Evolutionary conservation across 2,329 filamentous ascomycete species (phyloP), one percentile per base, ranked within the genome.

Genomic region (Ascochyta fabae): DNA sequence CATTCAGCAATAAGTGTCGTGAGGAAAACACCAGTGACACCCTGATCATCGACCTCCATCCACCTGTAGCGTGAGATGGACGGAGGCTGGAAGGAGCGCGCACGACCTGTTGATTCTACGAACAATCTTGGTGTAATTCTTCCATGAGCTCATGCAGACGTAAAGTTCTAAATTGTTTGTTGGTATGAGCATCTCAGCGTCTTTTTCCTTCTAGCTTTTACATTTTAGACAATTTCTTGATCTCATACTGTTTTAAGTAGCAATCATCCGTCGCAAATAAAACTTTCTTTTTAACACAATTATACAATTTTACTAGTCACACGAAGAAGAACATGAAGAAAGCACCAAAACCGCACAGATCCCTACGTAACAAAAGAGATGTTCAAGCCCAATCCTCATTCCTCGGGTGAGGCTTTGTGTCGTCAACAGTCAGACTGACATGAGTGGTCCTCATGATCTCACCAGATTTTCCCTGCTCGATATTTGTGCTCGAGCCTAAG

Each of bases 381-480:
- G 3, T 13, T 41, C 23, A 49, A 12, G 45, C 40, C 33, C 45
- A 54, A 22, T 44, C 26, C 16, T 39, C 51, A 10, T 26, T 47
- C 16, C 16, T 50, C 4, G 33, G 22, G 1, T 16, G 23, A 1
- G 22, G 41, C 15, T 33, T 31, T 22, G 23, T 33, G 10, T 41
- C 15, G 9, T 33, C 29, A 22, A 56, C 29, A 19, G 42, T 42
- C 15, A 56, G 13, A 33, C 48, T 59, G 24, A 59, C 39, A 39
- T 56, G 48, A 5, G 52, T 56, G 2, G 52, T 59, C 7, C 43
- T 44, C 24, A 39, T 24, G n/a, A 55, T 58, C n/a, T 48, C 49
- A 13, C 45, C 39, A 4, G 38, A 35, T 22, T 53, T 53, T 19
- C 43, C 40, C 12, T 27, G 40, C 6, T 23, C 15, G 13, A 41